Conservation (phyloP, 1,139 yeast species). For the Yamadazyma sp. region DNA sequence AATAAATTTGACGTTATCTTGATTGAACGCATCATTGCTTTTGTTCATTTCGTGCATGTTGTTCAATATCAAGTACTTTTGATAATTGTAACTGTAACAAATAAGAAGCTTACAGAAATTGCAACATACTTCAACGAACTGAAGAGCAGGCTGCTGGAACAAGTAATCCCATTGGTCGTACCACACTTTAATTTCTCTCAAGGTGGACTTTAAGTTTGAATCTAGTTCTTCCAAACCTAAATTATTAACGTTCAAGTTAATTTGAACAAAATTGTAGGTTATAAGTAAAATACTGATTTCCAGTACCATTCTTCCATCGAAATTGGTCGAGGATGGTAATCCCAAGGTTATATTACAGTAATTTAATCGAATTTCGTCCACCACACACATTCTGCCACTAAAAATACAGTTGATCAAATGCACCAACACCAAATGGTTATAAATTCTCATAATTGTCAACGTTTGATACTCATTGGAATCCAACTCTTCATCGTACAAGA, state of each 20-base stretch:
- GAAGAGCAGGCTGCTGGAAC: slow-evolving; percentile 71
- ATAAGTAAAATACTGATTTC: slow-evolving; percentile 67
- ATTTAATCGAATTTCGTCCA: slow-evolving; percentile 64
- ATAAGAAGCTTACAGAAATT: slow-evolving; percentile 63
- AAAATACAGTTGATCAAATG: slow-evolving; percentile 70
- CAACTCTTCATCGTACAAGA: slow-evolving; percentile 28
- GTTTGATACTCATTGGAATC: slow-evolving; percentile 48
- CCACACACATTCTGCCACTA: slow-evolving; percentile 73
- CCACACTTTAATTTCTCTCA: slow-evolving; percentile 55
- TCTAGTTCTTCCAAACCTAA: slow-evolving; percentile 24
- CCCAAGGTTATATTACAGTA: slow-evolving; percentile 64
- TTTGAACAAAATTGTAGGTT: slow-evolving; percentile 61
- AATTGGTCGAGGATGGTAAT: slow-evolving; percentile 67
- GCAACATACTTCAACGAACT: slow-evolving; percentile 74
- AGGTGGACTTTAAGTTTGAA: slow-evolving; percentile 24
- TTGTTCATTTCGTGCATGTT: slow-evolving; percentile 9
- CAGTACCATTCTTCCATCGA: slow-evolving; percentile 82
- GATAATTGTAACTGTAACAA: slow-evolving; percentile 29
- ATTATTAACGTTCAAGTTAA: slow-evolving; percentile 24
- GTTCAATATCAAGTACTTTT: slow-evolving; percentile 17
- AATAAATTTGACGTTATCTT: slow-evolving; percentile 25
- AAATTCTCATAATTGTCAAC: slow-evolving; percentile 56
- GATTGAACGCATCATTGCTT: slow-evolving; percentile 19
- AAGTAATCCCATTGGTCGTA: slow-evolving; percentile 69
- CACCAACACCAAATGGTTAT: slow-evolving; percentile 72